Evolutionary conservation across 495 filamentous ascomycete species (phyloP).

Genomic region (Lasiosphaeria ovina): DNA sequence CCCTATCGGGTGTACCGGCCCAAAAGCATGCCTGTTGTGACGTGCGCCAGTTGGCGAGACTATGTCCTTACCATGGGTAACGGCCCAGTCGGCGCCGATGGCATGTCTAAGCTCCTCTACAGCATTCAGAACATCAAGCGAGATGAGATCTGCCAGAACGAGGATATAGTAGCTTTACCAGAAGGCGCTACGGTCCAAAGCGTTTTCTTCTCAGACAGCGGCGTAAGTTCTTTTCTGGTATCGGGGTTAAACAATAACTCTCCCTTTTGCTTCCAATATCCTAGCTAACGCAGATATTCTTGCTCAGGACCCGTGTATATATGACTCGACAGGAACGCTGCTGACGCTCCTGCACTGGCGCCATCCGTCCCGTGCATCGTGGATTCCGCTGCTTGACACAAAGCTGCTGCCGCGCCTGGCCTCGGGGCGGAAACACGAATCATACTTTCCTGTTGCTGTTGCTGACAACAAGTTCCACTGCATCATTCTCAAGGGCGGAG

Average conservation of each 20-base stretch:
- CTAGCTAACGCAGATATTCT: constrained; percentile 11
- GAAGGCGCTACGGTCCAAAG: constrained; percentile 66
- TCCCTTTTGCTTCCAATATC: not conserved
- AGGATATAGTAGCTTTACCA: constrained; percentile 83
- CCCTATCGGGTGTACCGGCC: constrained; percentile 85
- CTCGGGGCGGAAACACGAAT: constrained; percentile 79
- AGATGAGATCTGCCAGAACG: constrained; percentile 87
- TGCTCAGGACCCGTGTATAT: constrained; percentile 81
- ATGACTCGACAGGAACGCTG: constrained; percentile 84
- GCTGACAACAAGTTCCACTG: constrained; percentile 93
- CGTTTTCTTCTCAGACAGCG: constrained; percentile 88
- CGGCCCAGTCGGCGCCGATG: constrained; percentile 76
- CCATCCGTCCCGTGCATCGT: constrained; percentile 74
- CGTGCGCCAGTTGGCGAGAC: constrained; percentile 88
- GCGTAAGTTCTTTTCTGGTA: constrained; percentile 52
- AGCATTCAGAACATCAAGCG: constrained; percentile 90
- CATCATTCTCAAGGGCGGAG: constrained; percentile 95
- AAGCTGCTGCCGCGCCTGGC: constrained; percentile 75
- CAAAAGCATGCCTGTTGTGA: constrained; percentile 84
- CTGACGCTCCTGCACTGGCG: constrained; percentile 91
- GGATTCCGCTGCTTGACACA: constrained; percentile 91
- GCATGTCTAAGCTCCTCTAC: constrained; percentile 73
- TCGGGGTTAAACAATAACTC: constrained; percentile 7
- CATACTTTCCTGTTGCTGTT: constrained; percentile 93
- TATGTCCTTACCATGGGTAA: constrained; percentile 94